Evolutionary conservation across 805 yeast genomes (phyloP).

Genomic region (Saturnispora dispora): DNA sequence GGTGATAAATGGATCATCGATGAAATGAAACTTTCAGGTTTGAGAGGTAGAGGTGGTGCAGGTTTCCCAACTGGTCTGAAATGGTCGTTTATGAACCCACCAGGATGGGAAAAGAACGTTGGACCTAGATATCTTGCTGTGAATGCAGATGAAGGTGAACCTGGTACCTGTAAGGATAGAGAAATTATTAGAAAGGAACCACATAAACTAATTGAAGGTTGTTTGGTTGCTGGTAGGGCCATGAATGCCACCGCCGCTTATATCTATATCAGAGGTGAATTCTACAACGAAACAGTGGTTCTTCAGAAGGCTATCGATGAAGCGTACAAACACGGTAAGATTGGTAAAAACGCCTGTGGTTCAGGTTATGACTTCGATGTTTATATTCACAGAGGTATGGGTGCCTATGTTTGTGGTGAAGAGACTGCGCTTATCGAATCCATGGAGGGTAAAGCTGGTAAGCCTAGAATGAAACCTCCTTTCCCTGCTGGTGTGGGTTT

Average conservation of each 20-base stretch:
- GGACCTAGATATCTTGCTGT: conserved; percentile 89
- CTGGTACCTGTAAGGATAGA: conserved; percentile 89
- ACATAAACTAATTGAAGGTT: conserved; percentile 87
- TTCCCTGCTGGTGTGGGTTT: conserved; percentile 92
- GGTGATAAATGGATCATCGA: conserved; percentile 89
- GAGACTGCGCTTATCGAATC: conserved; percentile 87
- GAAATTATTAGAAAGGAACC: conserved; percentile 89
- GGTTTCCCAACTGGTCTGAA: conserved; percentile 88
- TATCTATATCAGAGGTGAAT: conserved; percentile 86
- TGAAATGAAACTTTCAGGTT: conserved; percentile 75
- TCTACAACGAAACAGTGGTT: conserved; percentile 67
- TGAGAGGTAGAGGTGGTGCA: conserved; percentile 91
- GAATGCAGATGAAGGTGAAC: conserved; percentile 93
- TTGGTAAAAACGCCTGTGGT: conserved; percentile 83
- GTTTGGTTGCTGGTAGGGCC: conserved; percentile 80
- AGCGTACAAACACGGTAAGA: conserved; percentile 70
- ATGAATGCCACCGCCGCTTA: conserved; percentile 93
- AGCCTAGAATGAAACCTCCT: conserved; percentile 90
- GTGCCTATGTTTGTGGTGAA: conserved; percentile 89
- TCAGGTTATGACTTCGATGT: conserved; percentile 79
- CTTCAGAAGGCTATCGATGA: conserved; percentile 80
- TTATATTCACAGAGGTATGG: conserved; percentile 85
- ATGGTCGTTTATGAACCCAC: conserved; percentile 94
- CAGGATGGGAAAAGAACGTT: conserved; percentile 84
- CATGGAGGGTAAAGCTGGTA: conserved; percentile 87